Evolutionary conservation across 139 green algal species (phyloP).

Genomic region (Closterium sp.): DNA sequence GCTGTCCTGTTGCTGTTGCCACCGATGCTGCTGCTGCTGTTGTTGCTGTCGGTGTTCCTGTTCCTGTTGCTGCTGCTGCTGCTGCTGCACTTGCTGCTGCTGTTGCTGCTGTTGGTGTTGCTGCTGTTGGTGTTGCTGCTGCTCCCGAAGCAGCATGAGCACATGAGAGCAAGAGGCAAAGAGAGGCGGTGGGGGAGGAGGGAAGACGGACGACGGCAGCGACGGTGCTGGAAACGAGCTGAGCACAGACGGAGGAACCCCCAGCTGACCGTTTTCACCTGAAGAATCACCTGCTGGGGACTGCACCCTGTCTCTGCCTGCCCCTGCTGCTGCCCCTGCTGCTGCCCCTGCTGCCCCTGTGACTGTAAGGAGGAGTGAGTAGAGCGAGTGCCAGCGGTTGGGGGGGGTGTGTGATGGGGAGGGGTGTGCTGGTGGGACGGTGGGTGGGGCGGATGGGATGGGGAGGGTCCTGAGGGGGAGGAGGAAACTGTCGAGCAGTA

Average conservation of each 20-base stretch:
- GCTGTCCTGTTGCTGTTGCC: not conserved
- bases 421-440: not conserved
- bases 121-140: not conserved
- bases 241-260: not conserved
- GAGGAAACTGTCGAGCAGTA: not conserved
- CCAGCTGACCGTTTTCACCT: not conserved
- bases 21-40: too few species aligned
- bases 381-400: not conserved
- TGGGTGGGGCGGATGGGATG: not conserved
- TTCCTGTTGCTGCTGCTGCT: too few species aligned
- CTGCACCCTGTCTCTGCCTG: not conserved
- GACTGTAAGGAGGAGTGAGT: not conserved
- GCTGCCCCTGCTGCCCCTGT: not conserved
- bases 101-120: too few species aligned
- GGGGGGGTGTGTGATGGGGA: not conserved
- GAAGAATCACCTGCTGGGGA: not conserved
- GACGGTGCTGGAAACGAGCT: not conserved
- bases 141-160: not conserved
- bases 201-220: not conserved
- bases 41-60: too few species aligned
- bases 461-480: not conserved
- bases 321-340: too few species aligned
- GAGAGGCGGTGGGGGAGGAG: not conserved
- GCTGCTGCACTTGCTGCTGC: too few species aligned
- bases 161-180: not conserved